A percentile compares a stretch with the other conserved stretches of the same genome.
These are phyloP conservation scores for Xerocomellus amylosporus DNA, from an alignment of 768 basidiomycete species.

Conservation along the genomic window DNA sequence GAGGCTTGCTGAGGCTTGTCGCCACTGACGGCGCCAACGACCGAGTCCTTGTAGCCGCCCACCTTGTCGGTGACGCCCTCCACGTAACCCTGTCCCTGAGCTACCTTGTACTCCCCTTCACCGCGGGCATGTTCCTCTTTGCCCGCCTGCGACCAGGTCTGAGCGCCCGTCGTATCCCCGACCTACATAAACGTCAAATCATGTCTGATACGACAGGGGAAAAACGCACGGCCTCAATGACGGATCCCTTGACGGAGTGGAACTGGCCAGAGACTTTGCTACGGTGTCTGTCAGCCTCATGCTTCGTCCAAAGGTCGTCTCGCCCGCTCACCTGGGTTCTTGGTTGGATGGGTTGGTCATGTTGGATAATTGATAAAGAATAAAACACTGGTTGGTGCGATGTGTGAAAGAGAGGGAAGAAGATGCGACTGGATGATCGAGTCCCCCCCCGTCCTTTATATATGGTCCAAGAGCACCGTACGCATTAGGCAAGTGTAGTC, in stretches of 20 bases:
- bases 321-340: constrained; percentile 27
- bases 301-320: background rate
- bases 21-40: constrained; percentile 55
- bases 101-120: constrained; percentile 45
- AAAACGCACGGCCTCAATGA: constrained; percentile 32
- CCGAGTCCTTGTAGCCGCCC: constrained; percentile 50
- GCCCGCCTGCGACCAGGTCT: constrained; percentile 44
- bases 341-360: constrained; percentile 20
- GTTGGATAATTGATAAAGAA: background rate
- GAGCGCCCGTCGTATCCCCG: constrained; percentile 44
- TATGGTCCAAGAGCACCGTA: constrained; percentile 18
- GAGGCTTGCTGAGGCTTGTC: constrained; percentile 50
- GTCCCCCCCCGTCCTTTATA: constrained; percentile 20
- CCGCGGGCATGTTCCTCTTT: constrained; percentile 50
- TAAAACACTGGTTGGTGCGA: background rate
- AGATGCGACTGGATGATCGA: constrained; percentile 1
- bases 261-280: constrained; percentile 37
- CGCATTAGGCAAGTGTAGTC: constrained; percentile 31
- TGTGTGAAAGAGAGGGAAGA: background rate
- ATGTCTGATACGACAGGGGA: background rate
- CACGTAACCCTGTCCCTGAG: constrained; percentile 48
- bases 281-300: background rate
- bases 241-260: constrained; percentile 39
- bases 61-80: constrained; percentile 47
- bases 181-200: constrained; percentile 17